A percentile compares a stretch with the other conserved stretches of the same genome.
These are phyloP conservation scores for Fusarium acutatum DNA, from an alignment of 2,329 filamentous ascomycete species.

Conservation along the genomic window DNA sequence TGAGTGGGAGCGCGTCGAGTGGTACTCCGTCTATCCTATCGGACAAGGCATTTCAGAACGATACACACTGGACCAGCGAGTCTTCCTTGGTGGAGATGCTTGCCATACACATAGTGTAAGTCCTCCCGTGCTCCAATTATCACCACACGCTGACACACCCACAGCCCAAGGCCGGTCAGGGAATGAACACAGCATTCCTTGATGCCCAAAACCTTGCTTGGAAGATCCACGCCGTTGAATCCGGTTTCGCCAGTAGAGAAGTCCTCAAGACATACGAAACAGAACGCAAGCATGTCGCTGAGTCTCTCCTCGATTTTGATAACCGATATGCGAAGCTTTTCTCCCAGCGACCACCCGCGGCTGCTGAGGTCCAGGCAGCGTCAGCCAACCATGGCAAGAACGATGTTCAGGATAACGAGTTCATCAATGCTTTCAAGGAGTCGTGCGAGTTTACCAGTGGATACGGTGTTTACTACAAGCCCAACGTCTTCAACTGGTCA, in stretches of 20 bases:
- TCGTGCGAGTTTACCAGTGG: conserved; percentile 92
- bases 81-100: conserved; percentile 81
- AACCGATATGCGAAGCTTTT: conserved; percentile 91
- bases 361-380: conserved; percentile 76
- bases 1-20: conserved; percentile 73
- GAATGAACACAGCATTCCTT: conserved; percentile 82
- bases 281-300: conserved; percentile 85
- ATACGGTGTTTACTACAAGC: conserved; percentile 86
- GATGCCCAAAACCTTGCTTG: conserved; percentile 91
- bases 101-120: conserved; percentile 80
- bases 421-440: conserved; percentile 90
- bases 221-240: conserved; percentile 94
- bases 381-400: conserved; percentile 48
- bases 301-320: conserved; percentile 86
- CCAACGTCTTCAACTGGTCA: conserved; percentile 88
- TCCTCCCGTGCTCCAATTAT: conserved; percentile 46
- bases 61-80: conserved; percentile 72
- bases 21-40: conserved; percentile 82
- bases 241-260: conserved; percentile 77
- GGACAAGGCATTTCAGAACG: conserved; percentile 76
- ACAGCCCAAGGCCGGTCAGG: conserved; percentile 79
- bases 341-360: conserved; percentile 78
- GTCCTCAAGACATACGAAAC: conserved; percentile 86
- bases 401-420: conserved; percentile 72
- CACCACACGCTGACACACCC: conserved; percentile 38